Evolutionary conservation across 2,329 filamentous ascomycete genomes (phyloP).

Genomic region (Phoma herbarum): DNA sequence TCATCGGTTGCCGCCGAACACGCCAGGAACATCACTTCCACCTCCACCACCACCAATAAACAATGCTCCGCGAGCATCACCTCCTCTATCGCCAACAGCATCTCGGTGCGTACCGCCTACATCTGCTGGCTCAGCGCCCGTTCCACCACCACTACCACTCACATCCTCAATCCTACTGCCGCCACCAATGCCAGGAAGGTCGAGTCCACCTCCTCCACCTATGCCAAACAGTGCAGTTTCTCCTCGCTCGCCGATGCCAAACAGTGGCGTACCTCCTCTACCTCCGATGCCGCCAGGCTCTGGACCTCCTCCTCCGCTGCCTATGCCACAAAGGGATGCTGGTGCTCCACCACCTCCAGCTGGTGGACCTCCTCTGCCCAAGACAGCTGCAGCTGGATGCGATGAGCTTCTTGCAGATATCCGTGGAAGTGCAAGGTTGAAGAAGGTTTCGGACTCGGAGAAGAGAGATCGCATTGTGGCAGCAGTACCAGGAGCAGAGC

Average conservation of each 20-base stretch:
- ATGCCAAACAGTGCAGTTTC: constrained; percentile 46
- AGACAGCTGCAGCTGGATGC: constrained; percentile 58
- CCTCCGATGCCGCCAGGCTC: constrained; percentile 41
- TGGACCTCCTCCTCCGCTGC: constrained; percentile 28
- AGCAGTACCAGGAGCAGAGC: constrained; percentile 61
- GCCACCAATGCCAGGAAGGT: constrained; percentile 38
- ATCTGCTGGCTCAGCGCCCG: constrained; percentile 33
- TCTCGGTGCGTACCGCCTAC: constrained; percentile 38
- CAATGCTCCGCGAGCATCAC: constrained; percentile 42
- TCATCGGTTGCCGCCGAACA: constrained; percentile 51
- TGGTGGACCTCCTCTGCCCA: constrained; percentile 41
- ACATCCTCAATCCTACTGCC: constrained; percentile 44
- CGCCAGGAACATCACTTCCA: constrained; percentile 60
- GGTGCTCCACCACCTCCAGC: constrained; percentile 50
- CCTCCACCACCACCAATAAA: constrained; percentile 63
- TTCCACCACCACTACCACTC: constrained; percentile 38
- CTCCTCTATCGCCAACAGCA: constrained; percentile 40
- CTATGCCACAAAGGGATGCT: too few species aligned
- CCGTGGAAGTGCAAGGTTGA: constrained; percentile 70
- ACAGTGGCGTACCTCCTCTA: constrained; percentile 51
- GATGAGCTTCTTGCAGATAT: constrained; percentile 75
- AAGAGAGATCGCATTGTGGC: constrained; percentile 77
- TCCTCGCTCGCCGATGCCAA: constrained; percentile 27
- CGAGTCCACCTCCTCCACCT: constrained; percentile 49
- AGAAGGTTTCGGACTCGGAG: constrained; percentile 75